phyloP scores from a whole-genome alignment of 2,329 filamentous ascomycete genomes.

The Cercospora canescens region DNA sequence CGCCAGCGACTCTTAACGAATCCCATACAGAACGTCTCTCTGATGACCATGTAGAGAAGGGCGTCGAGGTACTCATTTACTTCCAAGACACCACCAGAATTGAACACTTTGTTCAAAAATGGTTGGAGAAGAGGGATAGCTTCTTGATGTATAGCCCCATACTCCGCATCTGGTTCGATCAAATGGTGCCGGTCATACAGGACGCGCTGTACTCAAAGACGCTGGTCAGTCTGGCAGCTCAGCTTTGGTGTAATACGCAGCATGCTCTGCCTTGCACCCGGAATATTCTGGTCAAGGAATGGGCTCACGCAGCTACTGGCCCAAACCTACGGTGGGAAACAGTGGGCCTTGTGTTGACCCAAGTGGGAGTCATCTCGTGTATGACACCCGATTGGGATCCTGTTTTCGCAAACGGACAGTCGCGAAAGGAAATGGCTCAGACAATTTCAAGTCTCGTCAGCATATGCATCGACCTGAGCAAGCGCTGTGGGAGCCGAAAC shows the following conservation, averaged over 20 bases:
- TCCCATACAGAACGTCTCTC: conserved; percentile 14
- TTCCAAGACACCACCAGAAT: conserved; percentile 14
- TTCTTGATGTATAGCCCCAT: conserved; percentile 21
- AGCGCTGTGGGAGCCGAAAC: conserved; percentile 25
- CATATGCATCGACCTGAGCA: conserved; percentile 25
- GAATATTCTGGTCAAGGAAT: conserved; percentile 36
- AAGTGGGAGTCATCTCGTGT: conserved; percentile 33
- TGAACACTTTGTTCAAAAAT: conserved; percentile 12
- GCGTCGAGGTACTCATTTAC: conserved; percentile 18
- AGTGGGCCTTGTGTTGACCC: conserved; percentile 38
- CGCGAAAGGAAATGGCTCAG: conserved; percentile 4
- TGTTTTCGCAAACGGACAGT: conserved; percentile 11
- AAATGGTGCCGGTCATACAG: conserved; percentile 15
- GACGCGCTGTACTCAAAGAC: conserved; percentile 20
- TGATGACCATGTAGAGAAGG: conserved; percentile 14
- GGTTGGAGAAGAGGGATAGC: conserved; percentile 13
- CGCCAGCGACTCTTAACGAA: conserved; percentile 4
- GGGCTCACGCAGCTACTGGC: conserved; percentile 38
- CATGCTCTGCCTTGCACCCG: conserved; percentile 33
- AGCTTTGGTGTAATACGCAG: conserved; percentile 41
- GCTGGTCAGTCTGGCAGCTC: conserved; percentile 35
- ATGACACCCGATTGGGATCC: conserved; percentile 24
- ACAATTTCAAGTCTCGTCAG: conserved; percentile 17
- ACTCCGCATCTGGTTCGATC: conserved; percentile 26
- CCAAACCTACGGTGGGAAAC: conserved; percentile 43